phyloP scores from a whole-genome alignment of 1,139 yeast species.

The Candida gigantensis region DNA sequence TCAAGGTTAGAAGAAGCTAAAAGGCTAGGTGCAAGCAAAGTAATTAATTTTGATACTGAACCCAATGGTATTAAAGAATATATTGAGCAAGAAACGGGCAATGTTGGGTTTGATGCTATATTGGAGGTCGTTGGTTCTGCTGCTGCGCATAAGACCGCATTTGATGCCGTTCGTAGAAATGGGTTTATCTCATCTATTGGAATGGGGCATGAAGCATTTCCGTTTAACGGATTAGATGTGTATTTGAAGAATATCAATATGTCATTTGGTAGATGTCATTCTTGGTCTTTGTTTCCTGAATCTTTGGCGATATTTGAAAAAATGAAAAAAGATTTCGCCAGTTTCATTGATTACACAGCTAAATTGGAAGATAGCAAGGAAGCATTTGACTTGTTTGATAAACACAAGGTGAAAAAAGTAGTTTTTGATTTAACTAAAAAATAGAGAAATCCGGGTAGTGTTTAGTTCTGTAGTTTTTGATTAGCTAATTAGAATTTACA shows the following conservation, averaged over 20 bases:
- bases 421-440: slow-evolving; percentile 37
- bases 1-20: slow-evolving; percentile 49
- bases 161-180: slow-evolving; percentile 55
- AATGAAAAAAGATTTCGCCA: slow-evolving; percentile 44
- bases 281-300: slow-evolving; percentile 57
- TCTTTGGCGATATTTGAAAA: slow-evolving; percentile 50
- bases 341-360: slow-evolving; percentile 49
- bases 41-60: slow-evolving; percentile 44
- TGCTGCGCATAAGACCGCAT: slow-evolving; percentile 52
- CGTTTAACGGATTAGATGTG: slow-evolving; percentile 59
- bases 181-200: slow-evolving; percentile 64
- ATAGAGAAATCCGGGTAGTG: too few relatives aligned
- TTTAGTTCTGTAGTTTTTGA: too few relatives aligned
- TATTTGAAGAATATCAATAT: slow-evolving; percentile 58
- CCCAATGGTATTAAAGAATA: slow-evolving; percentile 25
- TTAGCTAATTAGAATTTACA: too few relatives aligned
- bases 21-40: slow-evolving; percentile 43
- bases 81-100: slow-evolving; percentile 31
- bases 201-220: slow-evolving; percentile 60
- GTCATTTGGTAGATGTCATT: slow-evolving; percentile 68
- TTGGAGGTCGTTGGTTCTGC: slow-evolving; percentile 59
- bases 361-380: slow-evolving; percentile 45
- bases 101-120: slow-evolving; percentile 55
- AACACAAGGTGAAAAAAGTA: slow-evolving; percentile 57
- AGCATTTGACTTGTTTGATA: slow-evolving; percentile 54